phyloP scores from a whole-genome alignment of 2,329 filamentous ascomycete genomes.

The Aspergillus tanneri region DNA sequence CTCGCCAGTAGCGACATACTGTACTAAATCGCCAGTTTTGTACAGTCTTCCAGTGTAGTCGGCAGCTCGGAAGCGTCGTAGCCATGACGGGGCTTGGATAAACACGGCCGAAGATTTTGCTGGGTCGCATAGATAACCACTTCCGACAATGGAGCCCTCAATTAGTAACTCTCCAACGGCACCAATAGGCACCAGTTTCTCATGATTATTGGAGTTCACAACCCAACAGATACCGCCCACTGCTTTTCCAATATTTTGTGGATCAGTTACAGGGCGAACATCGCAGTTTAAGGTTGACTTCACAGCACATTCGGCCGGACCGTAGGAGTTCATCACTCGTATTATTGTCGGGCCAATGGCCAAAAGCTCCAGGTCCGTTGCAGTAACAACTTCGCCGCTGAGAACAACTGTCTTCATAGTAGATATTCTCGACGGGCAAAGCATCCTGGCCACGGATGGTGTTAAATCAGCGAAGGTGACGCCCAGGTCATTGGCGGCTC shows the following conservation, averaged over 20 bases:
- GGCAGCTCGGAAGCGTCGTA: neutral
- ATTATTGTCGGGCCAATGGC: no score
- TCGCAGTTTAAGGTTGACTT: neutral
- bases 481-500: neutral
- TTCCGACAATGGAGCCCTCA: slow-evolving; percentile 5
- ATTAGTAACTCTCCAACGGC: slow-evolving; percentile 6
- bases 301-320: slow-evolving; percentile 1
- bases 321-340: slow-evolving; percentile 1
- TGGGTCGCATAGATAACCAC: slow-evolving; percentile 3
- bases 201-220: neutral
- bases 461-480: slow-evolving; percentile 3
- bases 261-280: neutral
- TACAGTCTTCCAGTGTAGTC: neutral
- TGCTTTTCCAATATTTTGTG: neutral
- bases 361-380: neutral
- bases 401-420: neutral
- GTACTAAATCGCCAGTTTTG: neutral
- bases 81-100: neutral
- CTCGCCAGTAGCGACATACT: neutral
- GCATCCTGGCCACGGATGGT: neutral
- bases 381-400: neutral
- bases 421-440: neutral
- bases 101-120: slow-evolving; percentile 1
- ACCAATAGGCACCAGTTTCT: neutral
- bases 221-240: neutral